Evolutionary conservation across 2,329 filamentous ascomycete genomes (phyloP), one percentile per base, ranked within the genome.

Genomic region (Colletotrichum neosansevieriae): DNA sequence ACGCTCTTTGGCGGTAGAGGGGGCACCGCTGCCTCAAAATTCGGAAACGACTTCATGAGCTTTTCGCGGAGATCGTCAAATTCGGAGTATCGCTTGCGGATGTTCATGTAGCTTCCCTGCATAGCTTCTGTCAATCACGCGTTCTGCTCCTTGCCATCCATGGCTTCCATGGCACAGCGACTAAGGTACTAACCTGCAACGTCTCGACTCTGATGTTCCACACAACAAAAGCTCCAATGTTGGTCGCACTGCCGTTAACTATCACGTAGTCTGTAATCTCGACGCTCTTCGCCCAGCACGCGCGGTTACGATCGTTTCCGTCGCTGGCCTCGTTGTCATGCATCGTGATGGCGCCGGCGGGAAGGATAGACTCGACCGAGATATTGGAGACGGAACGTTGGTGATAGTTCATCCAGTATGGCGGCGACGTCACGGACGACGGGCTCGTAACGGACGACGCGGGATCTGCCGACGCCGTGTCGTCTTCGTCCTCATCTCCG

Each of bases 201-300:
- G 94, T 98, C 78, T 96, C 90, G 50, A 99, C 93, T 54, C 86
- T 89, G 75, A 96, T 94, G 76, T 94, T 96, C 93, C 93, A 99
- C 7, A 97, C 94, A 1, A 98, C 93, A 81, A 98, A 99, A 2
- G 94, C 92, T n/a, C 95, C 95, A 32, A 89, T 84, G 72, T 84
- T 87, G 13, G 84, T 86, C 40, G 84, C 77, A 70, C 85, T 84
- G 58, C 86, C 84, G 67, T 88, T 87, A 51, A 91, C 84, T 19
- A 88, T 73, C 11, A 86, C 85, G 75, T 87, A 80, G 74, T 88
- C 86, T 42, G 84, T 81, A 47, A 91, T 83, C 71, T 86, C 83
- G 61, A 90, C 89, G 75, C 86, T 89, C 78, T 83, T 86, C 34
- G 89, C 89, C 89, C 89, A 91, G 77, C 88, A 91, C 12, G 86